Percentiles rank a stretch among this genome's conserved stretches.
Evolutionary conservation across 306 rosid genomes (phyloP).

Genomic region (Begonia peltatifolia): DNA sequence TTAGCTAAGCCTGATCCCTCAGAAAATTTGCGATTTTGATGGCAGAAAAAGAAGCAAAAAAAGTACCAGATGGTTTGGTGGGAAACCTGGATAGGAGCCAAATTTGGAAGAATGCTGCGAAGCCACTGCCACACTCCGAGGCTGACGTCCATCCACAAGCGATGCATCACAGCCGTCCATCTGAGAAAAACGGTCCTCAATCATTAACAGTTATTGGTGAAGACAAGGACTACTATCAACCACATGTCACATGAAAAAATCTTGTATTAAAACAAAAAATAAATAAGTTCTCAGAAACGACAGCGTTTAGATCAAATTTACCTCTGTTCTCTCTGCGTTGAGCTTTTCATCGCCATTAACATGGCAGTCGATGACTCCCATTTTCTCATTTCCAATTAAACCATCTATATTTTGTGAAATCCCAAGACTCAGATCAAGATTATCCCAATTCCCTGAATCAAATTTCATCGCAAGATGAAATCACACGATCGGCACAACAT

Average conservation of each 20-base stretch:
- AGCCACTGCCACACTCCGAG: conserved; percentile 10
- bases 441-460: conserved; percentile 24
- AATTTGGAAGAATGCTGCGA: conserved; percentile 11
- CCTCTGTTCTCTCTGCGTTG: conserved; percentile 19
- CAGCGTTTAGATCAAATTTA: background rate
- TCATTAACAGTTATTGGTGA: background rate
- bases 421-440: conserved; percentile 45
- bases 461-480: background rate
- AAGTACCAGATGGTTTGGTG: conserved; percentile 18
- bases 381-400: conserved; percentile 9
- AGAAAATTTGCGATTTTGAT: background rate
- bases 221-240: background rate
- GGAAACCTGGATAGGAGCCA: conserved; percentile 17
- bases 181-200: conserved; percentile 12
- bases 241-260: background rate
- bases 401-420: conserved; percentile 19
- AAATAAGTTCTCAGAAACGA: background rate
- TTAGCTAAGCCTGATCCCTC: background rate
- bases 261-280: background rate
- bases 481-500: background rate
- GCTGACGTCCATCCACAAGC: conserved; percentile 8
- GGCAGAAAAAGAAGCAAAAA: no score
- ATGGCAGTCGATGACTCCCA: conserved; percentile 11
- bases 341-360: conserved; percentile 8
- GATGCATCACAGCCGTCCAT: conserved; percentile 11